Base-by-base conservation (phyloP, 345 rosid genomes). In the Lepidium didymum region DNA sequence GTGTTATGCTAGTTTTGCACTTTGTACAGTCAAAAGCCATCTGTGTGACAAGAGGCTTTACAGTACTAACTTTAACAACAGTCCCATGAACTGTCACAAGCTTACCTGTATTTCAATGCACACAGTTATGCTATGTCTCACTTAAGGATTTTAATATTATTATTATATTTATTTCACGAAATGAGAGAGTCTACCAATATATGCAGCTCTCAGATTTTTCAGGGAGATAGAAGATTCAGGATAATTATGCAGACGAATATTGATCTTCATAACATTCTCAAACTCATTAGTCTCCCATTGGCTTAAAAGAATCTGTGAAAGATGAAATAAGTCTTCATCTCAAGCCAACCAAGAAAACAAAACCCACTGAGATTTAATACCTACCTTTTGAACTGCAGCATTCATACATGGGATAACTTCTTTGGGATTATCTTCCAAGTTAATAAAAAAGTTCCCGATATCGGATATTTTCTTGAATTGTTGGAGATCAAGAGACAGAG, bases 171-270 rank as follows among this genome's bases (percentile, higher is more conserved):
- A 36, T 19, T 41, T 9, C 10, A 11, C 1, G 7, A 38, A 43
- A 10, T 33, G 44, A 45, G 74, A 56, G 29, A 37, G 72, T 25
- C 68, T 90, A 93, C 97, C 98, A 40, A 93, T 93, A 81, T 81
- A 93, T 57, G 98, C 97, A 25, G 98, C 98, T 78, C 86, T 93
- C 38, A 90, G 76, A 70, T 90, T 93, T 77, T 87, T 93, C 76
- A 93, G 64, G 71, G 89, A 85, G 75, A 88, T 90, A 74, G 83
- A 69, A 71, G 98, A 87, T 73, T 87, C 96, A 1, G 97, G 87
- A 59, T 90, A 79, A 65, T 87, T 90, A 74, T 88, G 75, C 33
- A 85, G 85, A 55, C 98, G 97, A 56, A 87, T 72, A 64, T 82
- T 86, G 53, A 93, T 80, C 81, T 78, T 93, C 80, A 68, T 49